These are phyloP conservation scores for Ustilago curta DNA, from an alignment of 1,284 basidiomycete species.

Conservation along the genomic window DNA sequence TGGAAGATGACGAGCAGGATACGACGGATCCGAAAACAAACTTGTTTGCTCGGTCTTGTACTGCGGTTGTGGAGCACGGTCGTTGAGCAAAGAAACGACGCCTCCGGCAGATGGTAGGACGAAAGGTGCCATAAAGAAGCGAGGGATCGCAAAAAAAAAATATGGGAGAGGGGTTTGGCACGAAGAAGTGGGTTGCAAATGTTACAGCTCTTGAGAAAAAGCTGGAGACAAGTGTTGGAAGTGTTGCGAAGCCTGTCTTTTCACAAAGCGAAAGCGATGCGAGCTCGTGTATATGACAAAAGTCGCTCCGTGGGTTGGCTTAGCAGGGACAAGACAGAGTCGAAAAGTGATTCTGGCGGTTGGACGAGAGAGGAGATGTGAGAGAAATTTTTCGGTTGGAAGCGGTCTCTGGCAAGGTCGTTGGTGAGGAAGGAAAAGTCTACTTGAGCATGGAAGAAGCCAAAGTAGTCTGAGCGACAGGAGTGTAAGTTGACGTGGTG, in stretches of 20 bases:
- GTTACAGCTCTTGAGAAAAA: constrained; percentile 8
- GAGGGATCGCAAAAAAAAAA: constrained; percentile 15
- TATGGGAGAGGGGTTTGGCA: neutral
- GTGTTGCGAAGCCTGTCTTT: constrained; percentile 24
- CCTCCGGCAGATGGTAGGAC: constrained; percentile 53
- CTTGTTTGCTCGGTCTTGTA: constrained; percentile 30
- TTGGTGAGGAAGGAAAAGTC: constrained; percentile 1
- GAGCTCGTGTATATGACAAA: constrained; percentile 49
- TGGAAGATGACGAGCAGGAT: constrained; percentile 16
- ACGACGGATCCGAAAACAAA: constrained; percentile 30
- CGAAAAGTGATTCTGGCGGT: neutral
- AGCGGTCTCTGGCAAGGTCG: constrained; percentile 9
- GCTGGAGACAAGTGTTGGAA: constrained; percentile 13
- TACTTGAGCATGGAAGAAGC: constrained; percentile 14
- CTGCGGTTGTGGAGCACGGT: constrained; percentile 41
- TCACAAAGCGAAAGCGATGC: constrained; percentile 19
- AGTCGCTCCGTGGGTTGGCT: constrained; percentile 13
- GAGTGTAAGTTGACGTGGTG: neutral
- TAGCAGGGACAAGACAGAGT: constrained; percentile 8
- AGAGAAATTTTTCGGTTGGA: neutral
- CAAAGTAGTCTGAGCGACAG: neutral
- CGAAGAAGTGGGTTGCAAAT: constrained; percentile 13
- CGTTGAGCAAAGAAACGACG: constrained; percentile 58
- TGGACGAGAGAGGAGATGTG: neutral
- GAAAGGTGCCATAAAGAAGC: constrained; percentile 48